Conservation (phyloP, 2,329 filamentous ascomycete genomes). For the Coniochaeta prunicola region DNA sequence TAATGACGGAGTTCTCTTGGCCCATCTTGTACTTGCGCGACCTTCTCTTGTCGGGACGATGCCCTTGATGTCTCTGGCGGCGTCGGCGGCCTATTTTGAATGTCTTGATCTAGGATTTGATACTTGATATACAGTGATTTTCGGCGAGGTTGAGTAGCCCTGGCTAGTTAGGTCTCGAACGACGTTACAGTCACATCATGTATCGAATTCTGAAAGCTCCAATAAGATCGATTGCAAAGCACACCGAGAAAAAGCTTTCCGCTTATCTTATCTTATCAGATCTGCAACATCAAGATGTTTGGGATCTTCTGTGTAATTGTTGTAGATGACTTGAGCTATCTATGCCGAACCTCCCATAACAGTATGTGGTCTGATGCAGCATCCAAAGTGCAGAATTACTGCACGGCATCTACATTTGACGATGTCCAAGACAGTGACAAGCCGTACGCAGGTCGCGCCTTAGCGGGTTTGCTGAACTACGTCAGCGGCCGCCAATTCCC, state of each 20-base stretch:
- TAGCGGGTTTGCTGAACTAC: too few relatives aligned
- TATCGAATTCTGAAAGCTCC: background rate
- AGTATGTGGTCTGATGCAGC: too few relatives aligned
- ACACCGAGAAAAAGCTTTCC: background rate
- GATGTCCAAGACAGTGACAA: too few relatives aligned
- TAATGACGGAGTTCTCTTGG: constrained; percentile 69
- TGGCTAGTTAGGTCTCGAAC: background rate
- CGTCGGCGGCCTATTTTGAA: constrained; percentile 3
- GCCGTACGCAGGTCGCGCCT: too few relatives aligned
- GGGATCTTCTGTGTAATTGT: too few relatives aligned
- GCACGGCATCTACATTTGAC: too few relatives aligned
- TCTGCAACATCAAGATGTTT: background rate
- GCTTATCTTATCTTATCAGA: background rate
- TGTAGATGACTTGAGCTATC: too few relatives aligned
- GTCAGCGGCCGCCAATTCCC: too few relatives aligned
- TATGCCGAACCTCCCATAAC: too few relatives aligned
- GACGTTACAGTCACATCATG: background rate
- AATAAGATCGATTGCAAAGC: background rate
- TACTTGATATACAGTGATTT: background rate
- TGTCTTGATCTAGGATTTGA: background rate
- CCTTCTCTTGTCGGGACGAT: background rate
- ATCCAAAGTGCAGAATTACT: too few relatives aligned
- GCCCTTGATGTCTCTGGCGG: constrained; percentile 2
- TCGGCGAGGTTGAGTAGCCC: background rate
- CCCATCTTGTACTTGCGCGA: constrained; percentile 58